Evolutionary conservation across 768 basidiomycete species (phyloP), one percentile per base, ranked within the genome.

Genomic region (Favolaschia claudopus): DNA sequence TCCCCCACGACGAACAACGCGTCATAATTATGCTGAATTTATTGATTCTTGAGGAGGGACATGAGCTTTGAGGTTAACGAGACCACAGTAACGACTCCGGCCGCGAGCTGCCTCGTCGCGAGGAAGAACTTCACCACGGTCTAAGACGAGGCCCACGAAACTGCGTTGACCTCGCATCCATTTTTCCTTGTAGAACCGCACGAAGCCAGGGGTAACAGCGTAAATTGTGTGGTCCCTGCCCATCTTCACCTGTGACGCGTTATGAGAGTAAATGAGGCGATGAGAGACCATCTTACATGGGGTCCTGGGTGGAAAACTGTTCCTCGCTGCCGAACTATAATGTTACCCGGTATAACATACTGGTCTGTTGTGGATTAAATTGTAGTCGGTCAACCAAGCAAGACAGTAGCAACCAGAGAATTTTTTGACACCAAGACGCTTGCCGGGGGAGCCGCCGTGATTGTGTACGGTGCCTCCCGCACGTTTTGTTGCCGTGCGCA

Each of bases 141-240:
- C 82, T 25, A 91, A 81, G 8, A 93, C 93, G 31, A 99, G 82
- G 27, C 97, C 97, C 42, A 98, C 82, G 66, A 84, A 94, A 67
- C 85, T 87, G 47, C 92, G 86, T 66, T 91, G 86, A 45, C 86
- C 83, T 27, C 86, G 82, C 79, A 87, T 82, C 78, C 86, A 87
- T 55, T 88, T 89, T 71, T 86, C 79, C 73, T 88, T 90, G 86
- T 97, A 99, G 77, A 95, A 99, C 37, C 95, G 92, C 34, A 99
- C 93, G 70, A 85, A 95, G 13, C 97, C 97, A 0, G 96, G 96
- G 5, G 88, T 88, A 3, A 85, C 81, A 24, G 97, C 96, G 69
- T 89, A 98, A 52, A 99, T 82, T 1, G 97, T 99, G 76, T 98
- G 95, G 75, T 99, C 97, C 55, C 89, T 87, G 20, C 96, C 97